Base-by-base conservation (phyloP, 345 rosid species). In the Populus nigra region DNA sequence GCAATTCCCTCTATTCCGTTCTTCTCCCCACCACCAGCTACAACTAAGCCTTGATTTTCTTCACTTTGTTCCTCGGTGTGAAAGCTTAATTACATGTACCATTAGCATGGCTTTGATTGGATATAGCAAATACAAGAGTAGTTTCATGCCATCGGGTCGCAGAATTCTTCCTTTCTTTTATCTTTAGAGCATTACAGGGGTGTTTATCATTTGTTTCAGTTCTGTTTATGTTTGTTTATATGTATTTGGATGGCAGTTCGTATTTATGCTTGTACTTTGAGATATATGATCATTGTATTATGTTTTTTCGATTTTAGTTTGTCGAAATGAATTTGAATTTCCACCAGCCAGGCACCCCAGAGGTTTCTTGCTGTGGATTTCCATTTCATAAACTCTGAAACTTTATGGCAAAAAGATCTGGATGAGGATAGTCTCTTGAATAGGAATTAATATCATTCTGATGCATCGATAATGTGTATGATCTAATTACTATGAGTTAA, bases 1-100 rank as follows among this genome's bases (percentile, higher is more conserved):
- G 33, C 73, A 45, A 71, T 85, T 63, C 88, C 88, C n/a, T 61
- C 88, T 36, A 62, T 85, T 35, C 88, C 81, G 2, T 77, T 87
- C 73, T 39, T 85, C 65, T 70, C 85, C 5, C 88, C 86, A 38
- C 82, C 84, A 25, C 85, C 83, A 25, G 59, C 80, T 33, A 72
- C 59, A 38, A 29, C 76, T 20, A 74, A 72, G 66, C 81, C 86
- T 68, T 83, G 63, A 79, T 2, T n/a, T 57, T 57, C 63, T 57
- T 57, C 29, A 57, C 25, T n/a, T 0, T n/a, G 63, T 9, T 57
- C 63, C 9, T 57, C 0, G 29, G 27, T 8, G 63, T 57, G 63
- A 57, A 4, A 57, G 25, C 63, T 8, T 33, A 33, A 33, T 33
- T 57, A 7, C 7, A 2, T 7, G 59, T n/a, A n/a, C 59, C 59